Evolutionary conservation across 805 yeast genomes (phyloP).

Genomic region (Yamadazyma tumulicola): DNA sequence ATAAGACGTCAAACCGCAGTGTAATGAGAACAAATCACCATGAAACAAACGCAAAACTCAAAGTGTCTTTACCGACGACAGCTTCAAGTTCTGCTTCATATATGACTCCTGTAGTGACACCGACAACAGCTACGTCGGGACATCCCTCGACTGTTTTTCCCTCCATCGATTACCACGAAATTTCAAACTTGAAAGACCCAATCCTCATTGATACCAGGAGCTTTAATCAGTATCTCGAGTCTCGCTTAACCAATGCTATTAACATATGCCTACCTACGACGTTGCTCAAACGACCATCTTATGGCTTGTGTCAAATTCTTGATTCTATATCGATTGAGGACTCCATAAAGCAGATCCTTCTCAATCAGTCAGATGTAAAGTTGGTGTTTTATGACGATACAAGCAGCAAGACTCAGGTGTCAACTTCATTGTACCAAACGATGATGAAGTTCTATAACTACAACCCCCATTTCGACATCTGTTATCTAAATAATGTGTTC

Average conservation of each 20-base stretch:
- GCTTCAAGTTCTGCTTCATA: too few species aligned
- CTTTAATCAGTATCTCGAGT: constrained; percentile 29
- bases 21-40: too few species aligned
- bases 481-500: constrained; percentile 10
- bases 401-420: constrained; percentile 18
- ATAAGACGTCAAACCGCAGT: too few species aligned
- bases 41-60: too few species aligned
- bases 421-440: constrained; percentile 32
- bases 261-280: constrained; percentile 46
- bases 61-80: too few species aligned
- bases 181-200: too few species aligned
- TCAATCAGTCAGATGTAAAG: constrained; percentile 17
- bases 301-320: constrained; percentile 29
- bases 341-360: constrained; percentile 16
- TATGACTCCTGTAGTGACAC: too few species aligned
- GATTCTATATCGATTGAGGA: constrained; percentile 26
- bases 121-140: too few species aligned
- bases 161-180: too few species aligned
- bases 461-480: constrained; percentile 8
- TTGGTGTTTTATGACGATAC: constrained; percentile 34
- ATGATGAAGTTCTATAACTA: constrained; percentile 24
- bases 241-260: constrained; percentile 28
- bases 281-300: constrained; percentile 36
- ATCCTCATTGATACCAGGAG: constrained; percentile 38
- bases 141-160: too few species aligned